Evolutionary conservation across 768 basidiomycete genomes (phyloP).

Genomic region (Serpula lacrymans): DNA sequence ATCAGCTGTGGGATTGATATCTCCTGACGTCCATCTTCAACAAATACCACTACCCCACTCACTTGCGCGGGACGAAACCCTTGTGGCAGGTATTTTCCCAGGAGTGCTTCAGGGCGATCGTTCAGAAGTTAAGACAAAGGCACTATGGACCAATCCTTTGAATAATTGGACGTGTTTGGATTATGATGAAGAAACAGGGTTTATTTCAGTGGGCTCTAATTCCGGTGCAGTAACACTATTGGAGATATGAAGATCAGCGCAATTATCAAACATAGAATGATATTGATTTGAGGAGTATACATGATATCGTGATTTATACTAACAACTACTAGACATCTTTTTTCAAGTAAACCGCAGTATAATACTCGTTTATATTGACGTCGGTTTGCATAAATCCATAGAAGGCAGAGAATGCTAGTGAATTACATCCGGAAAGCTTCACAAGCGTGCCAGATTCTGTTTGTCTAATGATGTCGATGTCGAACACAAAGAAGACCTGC

Average conservation of each 20-base stretch:
- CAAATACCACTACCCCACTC: constrained; percentile 13
- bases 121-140: constrained; percentile 22
- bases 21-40: constrained; percentile 13
- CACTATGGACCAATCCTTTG: constrained; percentile 27
- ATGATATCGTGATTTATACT: too few species aligned
- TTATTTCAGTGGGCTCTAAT: constrained; percentile 50
- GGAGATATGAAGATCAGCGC: constrained; percentile 28
- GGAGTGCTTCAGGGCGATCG: constrained; percentile 28
- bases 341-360: too few species aligned
- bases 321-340: too few species aligned
- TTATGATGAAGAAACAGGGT: constrained; percentile 56
- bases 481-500: too few species aligned
- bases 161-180: constrained; percentile 57
- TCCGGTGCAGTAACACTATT: constrained; percentile 45
- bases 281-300: too few species aligned
- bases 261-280: too few species aligned
- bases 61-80: constrained; percentile 27
- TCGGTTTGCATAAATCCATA: too few species aligned
- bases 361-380: too few species aligned
- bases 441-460: too few species aligned
- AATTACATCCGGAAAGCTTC: too few species aligned
- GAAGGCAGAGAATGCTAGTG: too few species aligned
- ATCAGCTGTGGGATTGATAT: constrained; percentile 36
- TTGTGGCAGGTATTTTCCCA: constrained; percentile 51
- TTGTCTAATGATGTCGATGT: too few species aligned